Evolutionary conservation across 306 rosid species (phyloP).

Genomic region (Vicia sativa): DNA sequence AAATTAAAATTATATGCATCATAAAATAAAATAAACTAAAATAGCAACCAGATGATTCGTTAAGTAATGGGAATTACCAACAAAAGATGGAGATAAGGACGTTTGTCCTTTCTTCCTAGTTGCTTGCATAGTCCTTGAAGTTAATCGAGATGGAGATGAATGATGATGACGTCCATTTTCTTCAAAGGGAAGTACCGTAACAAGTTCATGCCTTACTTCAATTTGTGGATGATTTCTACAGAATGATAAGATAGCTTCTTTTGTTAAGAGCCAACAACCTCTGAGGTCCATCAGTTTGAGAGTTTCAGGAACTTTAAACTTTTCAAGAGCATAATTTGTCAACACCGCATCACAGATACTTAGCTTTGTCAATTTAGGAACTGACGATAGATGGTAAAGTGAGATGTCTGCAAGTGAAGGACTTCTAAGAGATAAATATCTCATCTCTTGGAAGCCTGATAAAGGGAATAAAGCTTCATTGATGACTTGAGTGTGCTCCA

Average conservation of each 20-base stretch:
- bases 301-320: slow-evolving; percentile 59
- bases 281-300: slow-evolving; percentile 66
- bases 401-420: slow-evolving; percentile 66
- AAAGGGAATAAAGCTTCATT: slow-evolving; percentile 59
- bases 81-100: slow-evolving; percentile 49
- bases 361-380: slow-evolving; percentile 68
- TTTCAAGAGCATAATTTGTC: slow-evolving; percentile 66
- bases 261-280: slow-evolving; percentile 91
- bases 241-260: slow-evolving; percentile 54
- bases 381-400: slow-evolving; percentile 60
- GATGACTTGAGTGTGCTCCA: slow-evolving; percentile 63
- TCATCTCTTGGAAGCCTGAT: slow-evolving; percentile 60
- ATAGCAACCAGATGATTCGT: slow-evolving; percentile 18
- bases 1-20: slow-evolving; percentile 33
- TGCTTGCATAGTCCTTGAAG: slow-evolving; percentile 45
- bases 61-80: slow-evolving; percentile 55
- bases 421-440: slow-evolving; percentile 59
- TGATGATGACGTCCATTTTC: slow-evolving; percentile 41
- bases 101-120: slow-evolving; percentile 41
- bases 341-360: slow-evolving; percentile 68
- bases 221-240: slow-evolving; percentile 65
- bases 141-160: slow-evolving; percentile 47
- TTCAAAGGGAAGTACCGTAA: slow-evolving; percentile 40
- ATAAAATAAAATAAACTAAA: neutral
- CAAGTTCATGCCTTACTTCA: slow-evolving; percentile 71